Base-by-base conservation (phyloP, 1,139 yeast species). In the Sugiyamaella paludigena region DNA sequence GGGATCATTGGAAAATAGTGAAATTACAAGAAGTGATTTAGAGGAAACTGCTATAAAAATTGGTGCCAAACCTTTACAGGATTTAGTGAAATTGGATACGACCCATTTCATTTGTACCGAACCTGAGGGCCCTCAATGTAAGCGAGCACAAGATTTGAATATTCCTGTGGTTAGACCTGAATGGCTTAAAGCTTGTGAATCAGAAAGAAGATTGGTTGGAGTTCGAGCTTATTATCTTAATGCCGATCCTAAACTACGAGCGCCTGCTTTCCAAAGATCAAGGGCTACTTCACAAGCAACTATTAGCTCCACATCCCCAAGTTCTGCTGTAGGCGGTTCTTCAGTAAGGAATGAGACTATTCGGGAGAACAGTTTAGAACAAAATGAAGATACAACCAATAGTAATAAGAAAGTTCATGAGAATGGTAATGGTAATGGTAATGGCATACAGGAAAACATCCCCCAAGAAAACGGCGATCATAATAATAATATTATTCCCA, bases 131-230 rank as follows among this genome's bases (percentile, higher is more conserved):
- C 69, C 78, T 1, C 88, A 85, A 62, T 87, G 75, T 72, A 74
- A 82, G 56, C 84, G 83, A 65, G 98, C 98, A 1, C 77, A 79
- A 54, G 91, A 85, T 52, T 79, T 83, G 75, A 92, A 91, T 65
- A 89, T 92, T 51, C 99, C 99, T 2, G 80, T 92, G 38, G 92
- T 92, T 27, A 79, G 96, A 66, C 98, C 98, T 0, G 98, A 92
- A 65, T 92, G 98, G 98, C 74, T 92, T 51, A 84, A 87, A 68
- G 97, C 97, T 0, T 92, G 98, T 72, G 95, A 88, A 61, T 70
- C 79, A 43, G 98, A 91, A 62, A 79, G 95, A 58, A 73, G 97
- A 61, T 81, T 92, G 52, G 95, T 91, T 37, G 96, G 98, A 28
- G 99, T 94, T 11, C 78, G 96, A 60, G 89, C 88, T 55, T 70